A percentile compares a stretch with the other conserved stretches of the same genome.
phyloP scores from a whole-genome alignment of 2,329 filamentous ascomycete genomes.

The Huntiella omanensis region DNA sequence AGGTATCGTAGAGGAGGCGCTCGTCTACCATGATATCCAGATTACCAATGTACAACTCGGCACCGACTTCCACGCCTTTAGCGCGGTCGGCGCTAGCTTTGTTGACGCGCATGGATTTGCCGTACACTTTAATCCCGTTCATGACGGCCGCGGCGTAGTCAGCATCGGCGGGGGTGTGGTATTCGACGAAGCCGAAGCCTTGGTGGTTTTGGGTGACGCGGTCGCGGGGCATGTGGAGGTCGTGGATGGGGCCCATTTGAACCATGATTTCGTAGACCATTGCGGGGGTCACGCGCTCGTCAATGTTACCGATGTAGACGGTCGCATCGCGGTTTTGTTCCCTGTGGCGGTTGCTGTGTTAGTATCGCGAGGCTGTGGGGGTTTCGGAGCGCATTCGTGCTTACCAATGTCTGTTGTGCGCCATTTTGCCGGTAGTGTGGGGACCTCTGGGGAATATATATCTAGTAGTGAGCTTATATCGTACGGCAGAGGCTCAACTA shows the following conservation, averaged over 20 bases:
- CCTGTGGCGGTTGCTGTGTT: constrained; percentile 28
- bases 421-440: constrained; percentile 31
- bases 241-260: constrained; percentile 90
- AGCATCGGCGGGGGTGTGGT: constrained; percentile 84
- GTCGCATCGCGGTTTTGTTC: constrained; percentile 97
- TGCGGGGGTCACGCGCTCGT: constrained; percentile 81
- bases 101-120: constrained; percentile 91
- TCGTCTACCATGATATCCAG: constrained; percentile 88
- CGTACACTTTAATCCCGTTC: constrained; percentile 85
- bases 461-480: no score
- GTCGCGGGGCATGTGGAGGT: constrained; percentile 95
- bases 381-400: constrained; percentile 11
- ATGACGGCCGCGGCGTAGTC: constrained; percentile 94
- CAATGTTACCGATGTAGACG: constrained; percentile 94
- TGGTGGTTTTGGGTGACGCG: constrained; percentile 93
- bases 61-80: constrained; percentile 71
- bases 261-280: constrained; percentile 97
- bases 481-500: not conserved
- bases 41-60: constrained; percentile 93
- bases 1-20: constrained; percentile 86
- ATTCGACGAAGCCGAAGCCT: constrained; percentile 98
- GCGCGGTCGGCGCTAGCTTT: constrained; percentile 71
- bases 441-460: not conserved
- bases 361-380: not conserved
- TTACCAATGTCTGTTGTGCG: constrained; percentile 56